These are phyloP conservation scores for Hirschioporus abietinus DNA, from an alignment of 768 basidiomycete species.

Conservation along the genomic window DNA sequence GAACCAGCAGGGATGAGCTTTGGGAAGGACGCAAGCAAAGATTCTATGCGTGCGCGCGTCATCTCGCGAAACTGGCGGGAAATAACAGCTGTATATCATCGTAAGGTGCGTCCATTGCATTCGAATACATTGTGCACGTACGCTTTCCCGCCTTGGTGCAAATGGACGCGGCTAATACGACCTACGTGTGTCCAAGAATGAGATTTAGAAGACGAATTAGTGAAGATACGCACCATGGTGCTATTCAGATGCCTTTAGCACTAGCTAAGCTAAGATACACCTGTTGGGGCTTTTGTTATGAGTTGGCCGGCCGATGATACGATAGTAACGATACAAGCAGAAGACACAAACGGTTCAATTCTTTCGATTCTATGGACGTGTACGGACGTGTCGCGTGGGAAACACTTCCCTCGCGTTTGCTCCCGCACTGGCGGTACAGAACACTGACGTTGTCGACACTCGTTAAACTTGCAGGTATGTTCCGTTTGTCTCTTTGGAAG, in stretches of 20 bases:
- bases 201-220: not conserved
- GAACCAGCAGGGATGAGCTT: constrained; percentile 93
- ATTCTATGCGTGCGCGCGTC: constrained; percentile 88
- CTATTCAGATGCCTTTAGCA: not conserved
- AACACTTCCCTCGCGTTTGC: not conserved
- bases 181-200: constrained; percentile 38
- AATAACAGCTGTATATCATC: constrained; percentile 63
- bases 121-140: constrained; percentile 30
- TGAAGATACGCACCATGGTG: not conserved
- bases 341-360: not conserved
- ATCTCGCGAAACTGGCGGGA: constrained; percentile 96
- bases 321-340: not conserved
- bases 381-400: constrained; percentile 1
- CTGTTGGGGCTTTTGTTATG: not conserved
- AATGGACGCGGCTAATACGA: constrained; percentile 91
- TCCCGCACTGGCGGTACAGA: not conserved
- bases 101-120: constrained; percentile 7
- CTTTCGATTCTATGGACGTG: not conserved
- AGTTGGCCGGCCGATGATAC: not conserved
- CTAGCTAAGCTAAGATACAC: not conserved
- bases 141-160: constrained; percentile 93
- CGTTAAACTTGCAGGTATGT: too few species aligned
- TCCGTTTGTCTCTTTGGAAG: too few species aligned
- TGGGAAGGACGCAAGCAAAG: constrained; percentile 93
- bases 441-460: too few species aligned